Conservation (phyloP, 1,139 yeast species). For the Spathaspora sp. region DNA sequence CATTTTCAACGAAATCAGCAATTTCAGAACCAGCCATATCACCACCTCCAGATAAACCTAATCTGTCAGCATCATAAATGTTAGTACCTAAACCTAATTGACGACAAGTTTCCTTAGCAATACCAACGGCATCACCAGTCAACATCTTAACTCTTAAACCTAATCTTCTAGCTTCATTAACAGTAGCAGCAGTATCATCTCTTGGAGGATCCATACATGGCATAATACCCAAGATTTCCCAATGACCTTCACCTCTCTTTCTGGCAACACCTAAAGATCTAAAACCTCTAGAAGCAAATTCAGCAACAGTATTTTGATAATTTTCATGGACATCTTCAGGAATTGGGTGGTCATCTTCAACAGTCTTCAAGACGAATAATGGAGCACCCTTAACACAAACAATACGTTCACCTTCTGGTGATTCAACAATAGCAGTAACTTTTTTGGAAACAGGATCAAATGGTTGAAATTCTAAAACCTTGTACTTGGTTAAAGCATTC, state of each 20-base stretch:
- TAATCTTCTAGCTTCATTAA: conserved; percentile 85
- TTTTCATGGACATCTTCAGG: conserved; percentile 94
- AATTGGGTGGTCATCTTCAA: conserved; percentile 94
- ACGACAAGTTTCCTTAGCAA: conserved; percentile 98
- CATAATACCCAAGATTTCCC: conserved; percentile 98
- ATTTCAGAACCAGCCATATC: conserved; percentile 95
- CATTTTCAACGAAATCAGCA: conserved; percentile 94
- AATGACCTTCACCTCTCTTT: conserved; percentile 98
- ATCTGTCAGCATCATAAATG: conserved; percentile 96
- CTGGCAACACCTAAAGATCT: conserved; percentile 98
- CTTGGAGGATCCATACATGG: conserved; percentile 99
- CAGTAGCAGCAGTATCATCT: conserved; percentile 97
- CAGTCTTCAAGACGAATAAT: conserved; percentile 90
- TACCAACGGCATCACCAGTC: conserved; percentile 99
- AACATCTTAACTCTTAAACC: conserved; percentile 97
- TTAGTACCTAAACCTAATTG: conserved; percentile 96
- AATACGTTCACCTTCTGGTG: conserved; percentile 95
- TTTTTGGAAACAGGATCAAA: conserved; percentile 97
- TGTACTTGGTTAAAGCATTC: conserved; percentile 92
- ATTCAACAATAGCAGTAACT: conserved; percentile 91
- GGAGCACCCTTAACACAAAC: conserved; percentile 99
- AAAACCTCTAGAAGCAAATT: conserved; percentile 98
- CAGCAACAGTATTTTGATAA: conserved; percentile 96
- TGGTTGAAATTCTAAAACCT: conserved; percentile 94
- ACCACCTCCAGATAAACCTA: conserved; percentile 95